Evolutionary conservation across 1,284 basidiomycete species (phyloP).

Genomic region (Boletellus deceptivus): DNA sequence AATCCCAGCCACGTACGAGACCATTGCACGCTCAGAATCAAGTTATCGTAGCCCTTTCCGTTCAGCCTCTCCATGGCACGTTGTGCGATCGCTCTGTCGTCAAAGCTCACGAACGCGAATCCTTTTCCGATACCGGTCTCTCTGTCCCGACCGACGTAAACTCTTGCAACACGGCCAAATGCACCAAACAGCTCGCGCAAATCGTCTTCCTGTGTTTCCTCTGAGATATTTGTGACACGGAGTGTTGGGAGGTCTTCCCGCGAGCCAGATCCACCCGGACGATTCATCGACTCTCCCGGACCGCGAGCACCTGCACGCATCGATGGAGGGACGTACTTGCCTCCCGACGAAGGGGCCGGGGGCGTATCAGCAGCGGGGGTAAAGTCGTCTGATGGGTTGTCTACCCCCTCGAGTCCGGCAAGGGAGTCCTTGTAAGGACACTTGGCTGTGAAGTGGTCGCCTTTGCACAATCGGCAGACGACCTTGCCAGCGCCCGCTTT

Average conservation of each 20-base stretch:
- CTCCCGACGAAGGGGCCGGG: slow-evolving; percentile 43
- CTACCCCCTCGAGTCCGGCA: slow-evolving; percentile 68
- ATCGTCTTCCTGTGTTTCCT: slow-evolving; percentile 95
- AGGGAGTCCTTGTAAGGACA: slow-evolving; percentile 98
- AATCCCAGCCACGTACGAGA: slow-evolving; percentile 57
- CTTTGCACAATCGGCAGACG: slow-evolving; percentile 92
- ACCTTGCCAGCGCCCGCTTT: slow-evolving; percentile 85
- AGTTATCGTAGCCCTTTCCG: slow-evolving; percentile 87
- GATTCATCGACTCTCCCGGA: slow-evolving; percentile 83
- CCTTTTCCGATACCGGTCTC: slow-evolving; percentile 96
- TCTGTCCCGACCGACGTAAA: slow-evolving; percentile 94
- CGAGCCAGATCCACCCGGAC: slow-evolving; percentile 40
- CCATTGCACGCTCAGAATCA: slow-evolving; percentile 88
- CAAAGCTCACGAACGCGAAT: slow-evolving; percentile 95
- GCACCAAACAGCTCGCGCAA: slow-evolving; percentile 86
- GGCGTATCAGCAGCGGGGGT: slow-evolving; percentile 40
- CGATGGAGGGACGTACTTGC: slow-evolving; percentile 93
- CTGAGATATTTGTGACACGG: slow-evolving; percentile 95
- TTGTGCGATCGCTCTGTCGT: slow-evolving; percentile 79
- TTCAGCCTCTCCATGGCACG: slow-evolving; percentile 91
- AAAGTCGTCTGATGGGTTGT: slow-evolving; percentile 55
- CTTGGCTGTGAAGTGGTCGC: slow-evolving; percentile 96
- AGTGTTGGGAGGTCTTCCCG: slow-evolving; percentile 96
- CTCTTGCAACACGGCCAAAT: slow-evolving; percentile 83
- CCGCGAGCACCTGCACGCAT: slow-evolving; percentile 74